Conservation (phyloP, 352 stramenopile species). For the Blastocystis hominis region DNA sequence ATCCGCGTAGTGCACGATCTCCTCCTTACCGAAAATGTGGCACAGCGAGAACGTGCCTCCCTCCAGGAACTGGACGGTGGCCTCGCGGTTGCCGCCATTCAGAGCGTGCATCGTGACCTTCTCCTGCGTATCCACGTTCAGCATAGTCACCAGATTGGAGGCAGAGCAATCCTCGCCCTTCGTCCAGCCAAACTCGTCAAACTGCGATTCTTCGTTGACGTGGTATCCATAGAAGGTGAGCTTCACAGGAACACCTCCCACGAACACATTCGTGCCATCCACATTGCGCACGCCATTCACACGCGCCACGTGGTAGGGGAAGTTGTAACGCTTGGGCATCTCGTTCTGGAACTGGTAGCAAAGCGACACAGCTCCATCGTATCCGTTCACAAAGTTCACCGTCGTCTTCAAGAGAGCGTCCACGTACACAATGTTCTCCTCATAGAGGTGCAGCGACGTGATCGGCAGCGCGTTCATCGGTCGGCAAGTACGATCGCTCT, state of each 20-base stretch:
- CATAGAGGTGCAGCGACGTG: background rate
- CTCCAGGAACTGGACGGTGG: background rate
- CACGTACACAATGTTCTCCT: slow-evolving; percentile 29
- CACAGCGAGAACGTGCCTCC: slow-evolving; percentile 41
- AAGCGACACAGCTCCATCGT: slow-evolving; percentile 18
- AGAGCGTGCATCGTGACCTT: background rate
- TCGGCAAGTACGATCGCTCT: background rate
- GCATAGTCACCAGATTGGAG: background rate
- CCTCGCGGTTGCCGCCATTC: background rate
- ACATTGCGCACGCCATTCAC: slow-evolving; percentile 8
- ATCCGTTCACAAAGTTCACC: slow-evolving; percentile 41
- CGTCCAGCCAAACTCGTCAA: slow-evolving; percentile 4
- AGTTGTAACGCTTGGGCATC: slow-evolving; percentile 2
- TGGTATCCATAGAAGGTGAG: slow-evolving; percentile 47
- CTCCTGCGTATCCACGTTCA: background rate
- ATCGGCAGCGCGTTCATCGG: slow-evolving; percentile 21
- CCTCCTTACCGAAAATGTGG: slow-evolving; percentile 37
- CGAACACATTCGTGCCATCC: slow-evolving; percentile 8
- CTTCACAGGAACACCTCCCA: background rate
- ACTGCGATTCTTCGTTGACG: background rate
- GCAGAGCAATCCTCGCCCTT: background rate
- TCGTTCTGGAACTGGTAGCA: slow-evolving; percentile 54
- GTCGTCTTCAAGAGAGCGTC: background rate
- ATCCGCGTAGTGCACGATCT: slow-evolving; percentile 13
- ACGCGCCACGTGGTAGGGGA: background rate